These are phyloP conservation scores for Eleusine coracana DNA, from an alignment of 176 grass and related monocot genomes.

Conservation along the genomic window DNA sequence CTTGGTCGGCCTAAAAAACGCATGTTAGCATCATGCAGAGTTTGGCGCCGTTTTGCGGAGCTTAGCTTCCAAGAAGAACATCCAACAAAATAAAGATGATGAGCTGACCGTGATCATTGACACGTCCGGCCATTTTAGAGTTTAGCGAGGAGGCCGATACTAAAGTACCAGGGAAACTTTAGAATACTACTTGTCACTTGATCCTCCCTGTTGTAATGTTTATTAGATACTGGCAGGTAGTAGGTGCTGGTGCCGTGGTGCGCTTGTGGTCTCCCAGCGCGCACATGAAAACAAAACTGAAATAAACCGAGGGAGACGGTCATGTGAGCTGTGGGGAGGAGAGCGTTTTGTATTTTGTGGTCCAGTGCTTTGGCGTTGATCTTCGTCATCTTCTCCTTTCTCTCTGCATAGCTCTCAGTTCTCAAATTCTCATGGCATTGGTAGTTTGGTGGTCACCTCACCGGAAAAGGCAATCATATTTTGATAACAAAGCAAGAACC, in stretches of 20 bases:
- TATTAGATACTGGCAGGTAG: slow-evolving; percentile 11
- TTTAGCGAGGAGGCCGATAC: background rate
- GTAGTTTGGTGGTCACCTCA: slow-evolving; percentile 25
- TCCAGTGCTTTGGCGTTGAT: slow-evolving; percentile 24
- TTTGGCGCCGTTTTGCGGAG: slow-evolving; percentile 32
- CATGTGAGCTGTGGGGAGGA: slow-evolving; percentile 37
- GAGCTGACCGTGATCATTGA: slow-evolving; percentile 27
- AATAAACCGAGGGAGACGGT: slow-evolving; percentile 38
- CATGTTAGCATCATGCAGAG: slow-evolving; percentile 36
- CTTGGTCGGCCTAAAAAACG: slow-evolving; percentile 29
- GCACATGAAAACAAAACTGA: slow-evolving; percentile 49
- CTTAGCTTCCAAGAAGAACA: slow-evolving; percentile 35
- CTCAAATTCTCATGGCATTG: background rate
- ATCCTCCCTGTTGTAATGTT: background rate
- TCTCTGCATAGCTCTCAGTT: background rate
- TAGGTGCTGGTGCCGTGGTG: slow-evolving; percentile 27
- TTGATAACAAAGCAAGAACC: slow-evolving; percentile 30
- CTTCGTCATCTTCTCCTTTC: slow-evolving; percentile 27
- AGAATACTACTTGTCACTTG: slow-evolving; percentile 24
- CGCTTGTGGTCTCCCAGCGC: slow-evolving; percentile 40
- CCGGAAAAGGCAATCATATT: background rate
- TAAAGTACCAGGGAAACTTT: background rate
- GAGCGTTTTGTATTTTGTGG: slow-evolving; percentile 28
- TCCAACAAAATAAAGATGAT: background rate
- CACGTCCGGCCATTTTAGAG: background rate